These are phyloP conservation scores for Diaporthe destruens DNA, from an alignment of 2,329 filamentous ascomycete genomes.

Conservation along the genomic window DNA sequence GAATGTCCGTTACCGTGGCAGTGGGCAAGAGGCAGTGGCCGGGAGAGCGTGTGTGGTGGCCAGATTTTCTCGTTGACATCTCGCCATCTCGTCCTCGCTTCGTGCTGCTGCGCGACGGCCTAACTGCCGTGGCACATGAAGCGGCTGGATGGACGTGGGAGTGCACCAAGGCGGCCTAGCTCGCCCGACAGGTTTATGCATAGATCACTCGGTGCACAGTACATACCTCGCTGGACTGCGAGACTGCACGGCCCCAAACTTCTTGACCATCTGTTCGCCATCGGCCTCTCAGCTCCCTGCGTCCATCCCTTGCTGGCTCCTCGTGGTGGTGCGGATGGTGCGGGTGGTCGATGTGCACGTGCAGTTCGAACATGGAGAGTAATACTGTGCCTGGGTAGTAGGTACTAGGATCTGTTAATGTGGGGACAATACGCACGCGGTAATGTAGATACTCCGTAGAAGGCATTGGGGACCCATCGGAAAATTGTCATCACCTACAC, in stretches of 20 bases:
- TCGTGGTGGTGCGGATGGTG: background rate
- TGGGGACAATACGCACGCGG: slow-evolving; percentile 22
- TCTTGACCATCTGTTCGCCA: slow-evolving; percentile 8
- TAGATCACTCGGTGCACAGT: slow-evolving; percentile 7
- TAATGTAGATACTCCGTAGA: background rate
- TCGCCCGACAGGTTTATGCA: slow-evolving; percentile 13
- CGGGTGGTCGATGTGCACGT: background rate
- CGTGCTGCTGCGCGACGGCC: slow-evolving; percentile 9
- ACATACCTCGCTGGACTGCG: background rate
- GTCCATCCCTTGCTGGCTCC: slow-evolving; percentile 6
- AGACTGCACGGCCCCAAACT: slow-evolving; percentile 17
- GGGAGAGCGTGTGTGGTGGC: slow-evolving; percentile 16
- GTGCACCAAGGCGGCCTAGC: slow-evolving; percentile 24
- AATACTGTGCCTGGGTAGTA: background rate
- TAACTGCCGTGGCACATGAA: slow-evolving; percentile 32
- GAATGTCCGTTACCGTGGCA: slow-evolving; percentile 25
- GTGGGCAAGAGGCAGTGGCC: slow-evolving; percentile 16
- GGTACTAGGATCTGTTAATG: background rate
- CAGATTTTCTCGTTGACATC: slow-evolving; percentile 25
- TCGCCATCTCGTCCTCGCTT: slow-evolving; percentile 33
- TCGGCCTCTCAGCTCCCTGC: background rate
- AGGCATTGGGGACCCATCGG: slow-evolving; percentile 15
- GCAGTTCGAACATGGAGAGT: background rate
- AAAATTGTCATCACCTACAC: slow-evolving; percentile 16
- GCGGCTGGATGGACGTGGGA: slow-evolving; percentile 23